Base-by-base conservation (phyloP, 176 grass and related monocot species). In the Carex littledalei region DNA sequence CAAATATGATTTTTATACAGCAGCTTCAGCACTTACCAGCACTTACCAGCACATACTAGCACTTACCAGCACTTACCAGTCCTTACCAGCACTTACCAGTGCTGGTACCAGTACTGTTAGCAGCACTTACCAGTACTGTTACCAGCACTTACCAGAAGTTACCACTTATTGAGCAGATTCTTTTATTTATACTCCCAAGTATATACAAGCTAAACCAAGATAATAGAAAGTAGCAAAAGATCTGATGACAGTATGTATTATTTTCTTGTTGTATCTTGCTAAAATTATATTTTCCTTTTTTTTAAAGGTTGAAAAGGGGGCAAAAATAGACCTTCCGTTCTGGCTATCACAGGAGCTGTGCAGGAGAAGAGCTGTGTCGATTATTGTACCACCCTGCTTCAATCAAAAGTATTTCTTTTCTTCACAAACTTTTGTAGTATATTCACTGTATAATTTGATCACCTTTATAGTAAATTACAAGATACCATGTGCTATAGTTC, bases 321-420 rank as follows among this genome's bases (percentile, higher is more conserved):
- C 91, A 11, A 98, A 98, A 79, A 67, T 98, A 47, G 93, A 95
- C 71, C 89, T 98, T 74, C 91, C 95, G 31, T 93, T 93, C 79
- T 98, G 95, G 93, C 89, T 98, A 80, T 89, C 89, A 3, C 91
- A 95, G 63, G 89, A 94, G 55, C 67, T 98, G 45, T 92, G 84
- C 43, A 37, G 90, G 62, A 91, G 92, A 50, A 93, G 93, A 84
- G 96, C 86, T 0, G 86, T 95, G 14, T 92, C 96, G 2, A 92
- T 98, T 67, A 91, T 84, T 15, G 69, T 83, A 61, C 93, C 93
- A 83, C 54, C 88, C 59, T 93, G 89, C 85, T 98, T 95, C 88
- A 85, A 83, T 67, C 96, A 98, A 63, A 92, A 86, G 96, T 98
- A 90, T 31, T 87, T 81, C 43, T 21, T 29, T 85, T 77, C 43